Conservation (phyloP, 129 eudicot species). For the Lonicera japonica region DNA sequence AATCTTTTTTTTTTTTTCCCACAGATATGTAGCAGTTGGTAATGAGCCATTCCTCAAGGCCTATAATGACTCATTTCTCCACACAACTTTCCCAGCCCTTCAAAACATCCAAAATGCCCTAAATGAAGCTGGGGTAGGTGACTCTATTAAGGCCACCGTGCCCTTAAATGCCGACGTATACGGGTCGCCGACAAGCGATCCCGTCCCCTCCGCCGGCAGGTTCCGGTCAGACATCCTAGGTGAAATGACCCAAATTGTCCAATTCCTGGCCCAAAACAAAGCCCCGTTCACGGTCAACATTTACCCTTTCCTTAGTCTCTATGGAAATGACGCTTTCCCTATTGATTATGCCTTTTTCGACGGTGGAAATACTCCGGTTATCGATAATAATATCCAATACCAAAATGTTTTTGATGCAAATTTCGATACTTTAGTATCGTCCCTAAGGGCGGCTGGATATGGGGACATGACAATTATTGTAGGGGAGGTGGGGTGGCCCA, state of each 20-base stretch:
- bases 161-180: slow-evolving; percentile 87
- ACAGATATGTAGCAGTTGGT: slow-evolving; percentile 89
- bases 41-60: slow-evolving; percentile 77
- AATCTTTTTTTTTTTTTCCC: slow-evolving; percentile 11
- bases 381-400: slow-evolving; percentile 56
- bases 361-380: slow-evolving; percentile 50
- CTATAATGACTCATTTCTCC: slow-evolving; percentile 54
- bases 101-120: slow-evolving; percentile 79
- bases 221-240: slow-evolving; percentile 59
- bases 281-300: slow-evolving; percentile 86
- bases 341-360: slow-evolving; percentile 84
- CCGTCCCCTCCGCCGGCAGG: slow-evolving; percentile 71
- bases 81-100: slow-evolving; percentile 73
- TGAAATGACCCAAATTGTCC: slow-evolving; percentile 67
- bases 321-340: slow-evolving; percentile 69
- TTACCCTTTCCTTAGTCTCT: slow-evolving; percentile 80
- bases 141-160: slow-evolving; percentile 71
- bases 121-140: slow-evolving; percentile 63
- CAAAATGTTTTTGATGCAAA: slow-evolving; percentile 88
- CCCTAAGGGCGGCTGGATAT: slow-evolving; percentile 53
- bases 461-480: slow-evolving; percentile 62
- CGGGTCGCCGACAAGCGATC: slow-evolving; percentile 48
- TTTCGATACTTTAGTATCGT: slow-evolving; percentile 74
- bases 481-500: slow-evolving; percentile 98
- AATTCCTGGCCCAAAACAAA: slow-evolving; percentile 54